Evolutionary conservation across 2,329 filamentous ascomycete genomes (phyloP).

Genomic region (Colletotrichum karsti): DNA sequence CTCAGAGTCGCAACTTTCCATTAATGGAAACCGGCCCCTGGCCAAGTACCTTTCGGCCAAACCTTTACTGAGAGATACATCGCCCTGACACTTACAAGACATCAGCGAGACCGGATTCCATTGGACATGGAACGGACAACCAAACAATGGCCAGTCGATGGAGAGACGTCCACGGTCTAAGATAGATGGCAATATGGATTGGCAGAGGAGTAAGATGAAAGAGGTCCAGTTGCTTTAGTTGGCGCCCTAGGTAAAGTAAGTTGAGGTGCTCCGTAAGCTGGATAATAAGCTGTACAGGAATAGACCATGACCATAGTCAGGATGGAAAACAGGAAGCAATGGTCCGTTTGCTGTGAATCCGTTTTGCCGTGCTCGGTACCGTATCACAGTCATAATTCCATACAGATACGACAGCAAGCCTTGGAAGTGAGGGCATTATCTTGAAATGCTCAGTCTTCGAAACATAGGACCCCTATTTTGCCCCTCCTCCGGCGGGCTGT

Average conservation of each 20-base stretch:
- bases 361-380: not conserved
- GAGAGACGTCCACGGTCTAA: not conserved
- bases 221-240: not conserved
- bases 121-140: not conserved
- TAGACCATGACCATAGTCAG: not conserved
- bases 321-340: not conserved
- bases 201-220: not conserved
- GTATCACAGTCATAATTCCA: not conserved
- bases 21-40: not conserved
- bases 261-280: no score
- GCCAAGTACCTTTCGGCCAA: not conserved
- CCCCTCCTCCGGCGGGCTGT: not conserved
- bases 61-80: not conserved
- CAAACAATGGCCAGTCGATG: constrained; percentile 2
- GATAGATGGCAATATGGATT: not conserved
- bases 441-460: constrained; percentile 1
- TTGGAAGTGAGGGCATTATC: not conserved
- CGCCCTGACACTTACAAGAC: not conserved
- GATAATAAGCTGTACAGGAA: constrained; percentile 1
- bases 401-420: no score
- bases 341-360: not conserved
- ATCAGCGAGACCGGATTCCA: not conserved
- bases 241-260: not conserved
- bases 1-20: not conserved
- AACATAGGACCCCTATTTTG: constrained; percentile 12